Evolutionary conservation across 768 basidiomycete genomes (phyloP).

Genomic region (Gloeostereum incarnatum): DNA sequence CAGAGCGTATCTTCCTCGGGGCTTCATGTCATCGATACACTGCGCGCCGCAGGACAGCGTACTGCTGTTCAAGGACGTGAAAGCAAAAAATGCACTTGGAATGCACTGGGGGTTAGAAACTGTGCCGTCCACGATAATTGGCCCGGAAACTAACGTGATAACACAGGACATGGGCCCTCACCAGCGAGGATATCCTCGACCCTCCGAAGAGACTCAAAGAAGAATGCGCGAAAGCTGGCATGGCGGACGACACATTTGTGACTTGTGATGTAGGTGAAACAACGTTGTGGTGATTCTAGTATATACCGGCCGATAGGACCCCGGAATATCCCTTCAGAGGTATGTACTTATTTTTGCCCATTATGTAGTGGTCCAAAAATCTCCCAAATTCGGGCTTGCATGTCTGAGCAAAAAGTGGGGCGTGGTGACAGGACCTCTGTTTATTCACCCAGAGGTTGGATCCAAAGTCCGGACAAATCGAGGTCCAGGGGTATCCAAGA

Average conservation of each 20-base stretch:
- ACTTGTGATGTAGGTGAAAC: conserved; percentile 60
- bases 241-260: conserved; percentile 46
- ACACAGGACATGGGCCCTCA: conserved; percentile 44
- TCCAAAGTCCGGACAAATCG: too few relatives aligned
- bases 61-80: conserved; percentile 52
- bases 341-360: too few relatives aligned
- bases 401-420: too few relatives aligned
- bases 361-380: too few relatives aligned
- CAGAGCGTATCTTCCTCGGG: conserved; percentile 54
- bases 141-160: too few relatives aligned
- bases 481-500: too few relatives aligned
- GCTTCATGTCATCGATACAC: conserved; percentile 51
- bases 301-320: too few relatives aligned
- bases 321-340: too few relatives aligned
- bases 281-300: conserved; percentile 12
- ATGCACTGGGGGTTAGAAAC: conserved; percentile 77
- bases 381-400: too few relatives aligned
- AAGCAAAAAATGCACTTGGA: conserved; percentile 48
- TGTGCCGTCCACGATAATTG: too few relatives aligned
- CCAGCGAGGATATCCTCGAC: conserved; percentile 46
- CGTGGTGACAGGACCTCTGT: too few relatives aligned
- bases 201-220: conserved; percentile 45
- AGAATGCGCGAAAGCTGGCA: conserved; percentile 39
- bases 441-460: too few relatives aligned
- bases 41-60: conserved; percentile 63